A percentile compares a stretch with the other conserved stretches of the same genome.
phyloP scores from a whole-genome alignment of 495 filamentous ascomycete genomes.

The Aspergillus egyptiacus region DNA sequence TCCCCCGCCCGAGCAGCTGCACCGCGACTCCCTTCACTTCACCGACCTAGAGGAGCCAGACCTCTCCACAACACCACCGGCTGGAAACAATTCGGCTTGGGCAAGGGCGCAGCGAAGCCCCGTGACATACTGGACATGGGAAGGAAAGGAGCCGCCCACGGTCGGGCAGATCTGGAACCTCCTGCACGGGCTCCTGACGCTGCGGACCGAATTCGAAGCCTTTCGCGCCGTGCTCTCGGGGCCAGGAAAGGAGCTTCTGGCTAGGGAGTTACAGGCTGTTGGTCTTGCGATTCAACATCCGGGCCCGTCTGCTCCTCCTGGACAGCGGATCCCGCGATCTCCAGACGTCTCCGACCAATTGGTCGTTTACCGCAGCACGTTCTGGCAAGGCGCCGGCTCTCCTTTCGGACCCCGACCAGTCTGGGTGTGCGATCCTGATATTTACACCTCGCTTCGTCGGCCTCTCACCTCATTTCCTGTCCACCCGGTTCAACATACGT shows the following conservation, averaged over 20 bases:
- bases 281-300: slow-evolving; percentile 20
- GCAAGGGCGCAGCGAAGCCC: slow-evolving; percentile 32
- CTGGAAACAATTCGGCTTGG: slow-evolving; percentile 35
- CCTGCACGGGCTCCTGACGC: slow-evolving; percentile 42
- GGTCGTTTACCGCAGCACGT: slow-evolving; percentile 21
- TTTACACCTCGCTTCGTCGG: slow-evolving; percentile 14
- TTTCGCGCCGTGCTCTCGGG: slow-evolving; percentile 17
- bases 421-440: slow-evolving; percentile 17
- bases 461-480: slow-evolving; percentile 16
- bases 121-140: slow-evolving; percentile 26
- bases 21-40: slow-evolving; percentile 21
- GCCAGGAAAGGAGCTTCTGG: slow-evolving; percentile 11
- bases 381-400: slow-evolving; percentile 23
- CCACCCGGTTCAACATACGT: slow-evolving; percentile 15
- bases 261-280: slow-evolving; percentile 17
- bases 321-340: slow-evolving; percentile 12
- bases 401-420: slow-evolving; percentile 19
- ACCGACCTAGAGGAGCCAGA: slow-evolving; percentile 17
- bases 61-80: slow-evolving; percentile 12
- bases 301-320: slow-evolving; percentile 22
- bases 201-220: slow-evolving; percentile 15
- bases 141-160: slow-evolving; percentile 32
- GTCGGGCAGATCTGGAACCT: slow-evolving; percentile 52
- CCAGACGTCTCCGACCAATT: slow-evolving; percentile 11
- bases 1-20: slow-evolving; percentile 19